phyloP scores from a whole-genome alignment of 2,329 filamentous ascomycete species.

The Aspergillus fischeri region DNA sequence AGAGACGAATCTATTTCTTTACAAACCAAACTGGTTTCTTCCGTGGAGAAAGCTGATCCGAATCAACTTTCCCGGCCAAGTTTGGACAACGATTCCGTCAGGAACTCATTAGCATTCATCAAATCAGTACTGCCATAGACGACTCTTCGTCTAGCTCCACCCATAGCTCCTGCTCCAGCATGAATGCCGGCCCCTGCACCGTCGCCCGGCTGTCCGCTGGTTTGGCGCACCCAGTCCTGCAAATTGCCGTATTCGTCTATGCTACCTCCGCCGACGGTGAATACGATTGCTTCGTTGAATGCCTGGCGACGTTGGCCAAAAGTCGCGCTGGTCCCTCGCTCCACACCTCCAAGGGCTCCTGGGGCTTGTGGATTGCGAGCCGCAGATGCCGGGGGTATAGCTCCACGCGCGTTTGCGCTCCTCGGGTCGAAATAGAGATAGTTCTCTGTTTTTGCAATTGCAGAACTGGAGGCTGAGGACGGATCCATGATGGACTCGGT shows the following conservation, averaged over 20 bases:
- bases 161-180: constrained; percentile 26
- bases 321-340: constrained; percentile 69
- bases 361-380: constrained; percentile 43
- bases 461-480: constrained; percentile 78
- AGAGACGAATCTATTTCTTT: neutral
- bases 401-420: constrained; percentile 86
- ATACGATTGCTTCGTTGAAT: constrained; percentile 88
- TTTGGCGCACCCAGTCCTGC: constrained; percentile 89
- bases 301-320: constrained; percentile 90
- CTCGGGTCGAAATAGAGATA: constrained; percentile 97
- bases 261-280: constrained; percentile 89
- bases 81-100: constrained; percentile 53
- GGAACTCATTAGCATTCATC: constrained; percentile 60
- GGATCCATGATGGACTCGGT: constrained; percentile 98
- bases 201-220: constrained; percentile 52
- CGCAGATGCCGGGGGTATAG: constrained; percentile 74
- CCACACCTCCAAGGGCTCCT: constrained; percentile 39
- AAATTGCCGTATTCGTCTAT: constrained; percentile 99
- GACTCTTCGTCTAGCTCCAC: constrained; percentile 68
- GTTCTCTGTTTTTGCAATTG: constrained; percentile 92
- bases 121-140: constrained; percentile 90
- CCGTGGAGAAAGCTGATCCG: constrained; percentile 2
- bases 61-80: constrained; percentile 53
- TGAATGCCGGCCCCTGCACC: constrained; percentile 33
- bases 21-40: neutral